Evolutionary conservation across 2,329 filamentous ascomycete species (phyloP).

Genomic region (Microdochium paspali): DNA sequence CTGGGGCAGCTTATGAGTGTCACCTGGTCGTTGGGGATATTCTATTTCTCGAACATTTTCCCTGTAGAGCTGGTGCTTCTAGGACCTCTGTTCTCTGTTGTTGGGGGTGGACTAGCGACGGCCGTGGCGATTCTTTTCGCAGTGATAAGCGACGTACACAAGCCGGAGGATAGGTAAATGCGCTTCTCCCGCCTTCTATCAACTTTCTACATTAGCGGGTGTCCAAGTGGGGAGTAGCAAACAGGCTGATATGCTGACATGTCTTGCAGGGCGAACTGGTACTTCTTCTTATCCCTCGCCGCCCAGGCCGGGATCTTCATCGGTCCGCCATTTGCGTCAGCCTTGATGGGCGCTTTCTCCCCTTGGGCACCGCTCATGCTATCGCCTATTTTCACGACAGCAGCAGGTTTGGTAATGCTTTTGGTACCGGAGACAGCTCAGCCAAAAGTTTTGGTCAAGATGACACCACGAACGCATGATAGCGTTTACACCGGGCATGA

Average conservation of each 20-base stretch:
- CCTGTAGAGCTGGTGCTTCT: constrained; percentile 3
- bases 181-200: not conserved
- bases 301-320: constrained; percentile 7
- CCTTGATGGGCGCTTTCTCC: constrained; percentile 5
- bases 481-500: too few relatives aligned
- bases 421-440: constrained; percentile 7
- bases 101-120: constrained; percentile 4
- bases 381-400: constrained; percentile 1
- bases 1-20: constrained; percentile 1
- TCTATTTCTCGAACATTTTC: constrained; percentile 1
- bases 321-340: constrained; percentile 4
- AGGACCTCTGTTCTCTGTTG: constrained; percentile 2
- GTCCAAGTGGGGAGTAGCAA: too few relatives aligned
- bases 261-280: constrained; percentile 4
- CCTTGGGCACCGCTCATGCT: constrained; percentile 7
- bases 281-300: constrained; percentile 9
- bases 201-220: too few relatives aligned
- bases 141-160: constrained; percentile 3
- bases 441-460: not conserved
- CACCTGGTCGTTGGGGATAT: constrained; percentile 3
- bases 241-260: too few relatives aligned
- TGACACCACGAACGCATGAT: too few relatives aligned
- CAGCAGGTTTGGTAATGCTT: constrained; percentile 6
- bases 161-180: constrained; percentile 4
- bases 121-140: constrained; percentile 4